Evolutionary conservation across 75 land plant species (phyloP).

Genomic region (Adiantum capillusveneris): DNA sequence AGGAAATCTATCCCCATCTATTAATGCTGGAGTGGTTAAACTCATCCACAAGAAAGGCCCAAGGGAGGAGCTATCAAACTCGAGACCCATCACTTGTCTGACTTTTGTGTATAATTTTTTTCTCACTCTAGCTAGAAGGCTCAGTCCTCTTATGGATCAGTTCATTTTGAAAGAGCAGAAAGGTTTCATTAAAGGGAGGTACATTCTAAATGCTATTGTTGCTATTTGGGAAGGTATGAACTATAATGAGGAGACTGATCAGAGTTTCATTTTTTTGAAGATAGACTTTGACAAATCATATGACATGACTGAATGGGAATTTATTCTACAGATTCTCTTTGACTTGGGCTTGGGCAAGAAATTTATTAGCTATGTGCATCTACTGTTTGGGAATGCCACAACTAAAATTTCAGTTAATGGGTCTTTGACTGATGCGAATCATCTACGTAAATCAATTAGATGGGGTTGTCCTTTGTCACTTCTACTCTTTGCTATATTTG

Average conservation of each 20-base stretch:
- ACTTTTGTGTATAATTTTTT: background rate
- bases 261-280: background rate
- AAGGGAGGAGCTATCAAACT: background rate
- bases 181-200: background rate
- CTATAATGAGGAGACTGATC: background rate
- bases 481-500: background rate
- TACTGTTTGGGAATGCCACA: background rate
- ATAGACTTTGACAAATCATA: background rate
- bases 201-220: background rate
- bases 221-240: background rate
- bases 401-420: background rate
- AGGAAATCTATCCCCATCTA: too few relatives aligned
- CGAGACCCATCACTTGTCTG: background rate
- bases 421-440: background rate
- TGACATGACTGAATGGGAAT: background rate
- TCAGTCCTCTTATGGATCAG: background rate
- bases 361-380: background rate
- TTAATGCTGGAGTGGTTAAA: background rate
- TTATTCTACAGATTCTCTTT: background rate
- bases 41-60: background rate
- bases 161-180: background rate
- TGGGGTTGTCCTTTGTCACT: background rate
- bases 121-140: background rate
- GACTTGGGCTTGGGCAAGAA: background rate
- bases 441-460: background rate